Base-by-base conservation (phyloP, 1,139 yeast genomes). In the Blastobotrys raffinosifermentans region DNA sequence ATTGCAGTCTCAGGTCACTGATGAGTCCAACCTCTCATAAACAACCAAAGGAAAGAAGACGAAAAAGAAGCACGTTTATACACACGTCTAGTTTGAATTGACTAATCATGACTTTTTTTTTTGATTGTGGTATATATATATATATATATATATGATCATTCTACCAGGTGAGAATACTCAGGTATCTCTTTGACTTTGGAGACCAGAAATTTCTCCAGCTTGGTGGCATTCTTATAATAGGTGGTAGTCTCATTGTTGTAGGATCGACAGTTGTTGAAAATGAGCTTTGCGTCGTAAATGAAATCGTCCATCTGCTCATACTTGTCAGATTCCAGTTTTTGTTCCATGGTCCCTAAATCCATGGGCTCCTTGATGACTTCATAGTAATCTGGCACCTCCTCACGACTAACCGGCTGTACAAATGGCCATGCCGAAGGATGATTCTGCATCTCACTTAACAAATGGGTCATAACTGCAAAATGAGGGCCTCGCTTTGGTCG, bases 371-470 rank as follows among this genome's bases (percentile, higher is more conserved):
- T 87, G 46, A 91, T 91, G 20, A 91, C 94, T 50, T 86, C 94
- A 58, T 91, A 91, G 58, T 93, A 93, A 60, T 93, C 98, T 0
- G 94, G 87, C 11, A 93, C 98, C 55, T 93, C 98, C 34, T 86
- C 94, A 53, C 77, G 77, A 58, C 82, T 86, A 11, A 93, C 98
- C 1, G 98, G 96, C 40, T 77, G 82, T 21, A 89, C 76, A 62
- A 93, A 93, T 19, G 99, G 98, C 98, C 98, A 91, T n/a, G 97
- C 93, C 2, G 96, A 84, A 0, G 97, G 94, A 58, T 91, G 95
- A 57, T 84, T 86, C 54, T 85, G 94, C 66, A 91, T 63, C 57
- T 91, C 99, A 6, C 86, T 76, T 35, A 91, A 70, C 19, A 91
- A 62, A 35, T 87, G 85, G 51, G 85, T 89, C 94, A 91, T 86